A percentile compares a stretch with the other conserved stretches of the same genome.
phyloP scores from a whole-genome alignment of 345 rosid species.

The Luvunga scandens region DNA sequence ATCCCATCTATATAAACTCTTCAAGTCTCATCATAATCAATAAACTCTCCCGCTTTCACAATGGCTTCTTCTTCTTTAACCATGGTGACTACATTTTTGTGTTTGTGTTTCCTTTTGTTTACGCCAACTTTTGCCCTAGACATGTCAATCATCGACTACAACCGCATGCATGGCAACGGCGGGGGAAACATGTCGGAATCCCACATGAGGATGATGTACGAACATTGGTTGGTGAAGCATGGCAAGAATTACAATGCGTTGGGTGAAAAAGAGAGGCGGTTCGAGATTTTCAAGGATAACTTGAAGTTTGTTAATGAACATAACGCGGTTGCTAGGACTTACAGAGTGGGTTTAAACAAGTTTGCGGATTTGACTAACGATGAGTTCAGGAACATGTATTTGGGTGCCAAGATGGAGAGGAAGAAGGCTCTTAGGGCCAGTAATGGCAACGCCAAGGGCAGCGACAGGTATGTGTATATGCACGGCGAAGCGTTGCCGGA shows the following conservation, averaged over 20 bases:
- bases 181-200: slow-evolving; percentile 22
- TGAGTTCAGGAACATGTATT: slow-evolving; percentile 40
- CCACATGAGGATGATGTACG: slow-evolving; percentile 36
- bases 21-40: not conserved
- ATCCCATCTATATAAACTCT: not conserved
- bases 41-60: not conserved
- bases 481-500: slow-evolving; percentile 33
- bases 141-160: slow-evolving; percentile 54
- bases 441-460: not conserved
- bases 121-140: slow-evolving; percentile 32
- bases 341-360: slow-evolving; percentile 52
- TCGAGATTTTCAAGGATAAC: slow-evolving; percentile 59
- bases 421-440: not conserved
- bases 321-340: slow-evolving; percentile 38
- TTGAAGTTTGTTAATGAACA: slow-evolving; percentile 48
- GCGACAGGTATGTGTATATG: slow-evolving; percentile 27
- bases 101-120: not conserved
- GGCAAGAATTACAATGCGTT: slow-evolving; percentile 50
- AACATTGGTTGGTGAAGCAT: slow-evolving; percentile 55
- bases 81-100: not conserved
- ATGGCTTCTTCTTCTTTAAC: not conserved
- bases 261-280: slow-evolving; percentile 57
- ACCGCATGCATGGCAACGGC: slow-evolving; percentile 21
- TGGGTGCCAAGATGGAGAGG: slow-evolving; percentile 40
- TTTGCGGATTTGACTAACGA: slow-evolving; percentile 67